phyloP scores from a whole-genome alignment of 2,329 filamentous ascomycete species.

The Penicillium sp. region DNA sequence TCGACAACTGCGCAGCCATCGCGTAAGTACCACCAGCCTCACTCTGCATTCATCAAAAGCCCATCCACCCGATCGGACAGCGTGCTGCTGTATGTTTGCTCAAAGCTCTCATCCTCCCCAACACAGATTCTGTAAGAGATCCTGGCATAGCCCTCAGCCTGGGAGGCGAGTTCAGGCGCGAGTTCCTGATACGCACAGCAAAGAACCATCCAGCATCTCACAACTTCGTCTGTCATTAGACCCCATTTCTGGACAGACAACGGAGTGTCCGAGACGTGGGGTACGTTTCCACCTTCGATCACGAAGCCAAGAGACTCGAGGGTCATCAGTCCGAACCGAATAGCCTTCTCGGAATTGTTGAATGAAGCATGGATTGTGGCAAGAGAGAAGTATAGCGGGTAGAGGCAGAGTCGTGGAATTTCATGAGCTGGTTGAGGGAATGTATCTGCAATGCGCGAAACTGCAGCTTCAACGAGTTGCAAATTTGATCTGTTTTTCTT shows the following conservation, averaged over 20 bases:
- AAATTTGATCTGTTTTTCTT: not conserved
- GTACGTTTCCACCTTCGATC: constrained; percentile 23
- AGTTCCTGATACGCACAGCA: constrained; percentile 27
- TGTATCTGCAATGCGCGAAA: constrained; percentile 20
- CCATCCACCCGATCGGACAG: constrained; percentile 1
- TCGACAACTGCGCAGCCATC: not conserved
- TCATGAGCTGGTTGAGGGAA: constrained; percentile 25
- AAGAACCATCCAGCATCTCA: constrained; percentile 35
- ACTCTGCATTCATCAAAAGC: not conserved
- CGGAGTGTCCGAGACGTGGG: not conserved
- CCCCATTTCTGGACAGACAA: constrained; percentile 34
- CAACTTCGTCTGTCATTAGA: constrained; percentile 24
- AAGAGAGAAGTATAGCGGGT: constrained; percentile 19
- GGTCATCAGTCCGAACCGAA: constrained; percentile 22
- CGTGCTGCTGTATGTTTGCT: constrained; percentile 21
- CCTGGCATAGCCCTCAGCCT: constrained; percentile 34
- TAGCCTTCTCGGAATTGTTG: constrained; percentile 13
- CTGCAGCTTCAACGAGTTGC: constrained; percentile 13
- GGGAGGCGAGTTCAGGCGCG: constrained; percentile 16
- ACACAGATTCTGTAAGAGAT: constrained; percentile 36
- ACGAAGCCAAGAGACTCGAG: constrained; percentile 29
- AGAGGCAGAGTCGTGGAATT: constrained; percentile 28
- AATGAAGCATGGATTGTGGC: constrained; percentile 13
- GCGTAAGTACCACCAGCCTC: not conserved
- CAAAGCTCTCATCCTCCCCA: constrained; percentile 41